phyloP scores from a whole-genome alignment of 495 filamentous ascomycete species.

The Penicillium nucicola region DNA sequence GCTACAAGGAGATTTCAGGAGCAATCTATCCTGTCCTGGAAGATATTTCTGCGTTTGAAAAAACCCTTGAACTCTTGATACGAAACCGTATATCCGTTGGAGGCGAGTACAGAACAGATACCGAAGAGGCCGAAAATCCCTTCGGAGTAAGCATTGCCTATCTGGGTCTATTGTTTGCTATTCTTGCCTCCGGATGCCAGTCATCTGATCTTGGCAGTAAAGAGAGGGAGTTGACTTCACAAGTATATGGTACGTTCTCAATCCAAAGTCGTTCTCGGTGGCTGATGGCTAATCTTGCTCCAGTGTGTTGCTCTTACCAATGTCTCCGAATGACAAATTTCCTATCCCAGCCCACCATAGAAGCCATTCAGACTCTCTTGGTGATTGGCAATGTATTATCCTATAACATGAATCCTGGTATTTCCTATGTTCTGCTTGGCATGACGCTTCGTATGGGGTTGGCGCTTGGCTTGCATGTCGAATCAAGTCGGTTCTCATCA shows the following conservation, averaged over 20 bases:
- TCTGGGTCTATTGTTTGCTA: conserved; percentile 72
- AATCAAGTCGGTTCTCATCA: conserved; percentile 46
- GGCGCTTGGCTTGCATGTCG: conserved; percentile 54
- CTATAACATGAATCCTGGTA: conserved; percentile 64
- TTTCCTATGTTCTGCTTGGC: conserved; percentile 55
- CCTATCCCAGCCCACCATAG: conserved; percentile 54
- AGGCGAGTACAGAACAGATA: conserved; percentile 38
- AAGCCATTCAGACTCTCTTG: conserved; percentile 55
- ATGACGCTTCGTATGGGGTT: conserved; percentile 58
- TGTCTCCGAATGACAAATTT: conserved; percentile 63
- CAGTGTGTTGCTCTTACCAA: conserved; percentile 61
- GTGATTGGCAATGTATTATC: conserved; percentile 60
- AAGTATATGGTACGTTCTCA: conserved; percentile 49
- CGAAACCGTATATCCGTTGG: conserved; percentile 55
- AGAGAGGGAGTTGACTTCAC: conserved; percentile 55
- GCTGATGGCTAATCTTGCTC: not conserved
- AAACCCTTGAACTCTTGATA: conserved; percentile 64
- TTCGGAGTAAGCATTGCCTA: conserved; percentile 62
- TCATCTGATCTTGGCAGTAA: conserved; percentile 65
- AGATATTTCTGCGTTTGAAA: conserved; percentile 68
- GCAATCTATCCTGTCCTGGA: conserved; percentile 79
- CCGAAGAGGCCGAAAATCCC: conserved; percentile 34
- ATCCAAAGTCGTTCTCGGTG: not conserved
- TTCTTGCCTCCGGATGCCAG: conserved; percentile 78
- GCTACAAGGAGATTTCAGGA: conserved; percentile 78